Evolutionary conservation across 306 rosid genomes (phyloP).

Genomic region (Alnus rubra): DNA sequence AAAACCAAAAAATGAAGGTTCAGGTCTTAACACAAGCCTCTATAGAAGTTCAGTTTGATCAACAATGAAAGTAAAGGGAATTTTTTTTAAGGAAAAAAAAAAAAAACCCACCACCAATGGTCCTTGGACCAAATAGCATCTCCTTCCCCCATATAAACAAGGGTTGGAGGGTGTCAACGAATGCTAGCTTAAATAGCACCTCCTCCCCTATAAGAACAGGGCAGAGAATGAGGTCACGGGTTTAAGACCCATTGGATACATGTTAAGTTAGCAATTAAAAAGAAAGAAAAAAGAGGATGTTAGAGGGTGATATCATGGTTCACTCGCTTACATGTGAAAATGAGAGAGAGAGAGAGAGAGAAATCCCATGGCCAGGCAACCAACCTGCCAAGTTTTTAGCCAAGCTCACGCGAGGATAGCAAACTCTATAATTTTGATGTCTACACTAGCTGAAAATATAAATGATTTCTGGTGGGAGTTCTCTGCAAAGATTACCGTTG

Average conservation of each 20-base stretch:
- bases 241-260: not conserved
- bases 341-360: not conserved
- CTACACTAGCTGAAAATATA: not conserved
- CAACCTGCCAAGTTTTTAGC: not conserved
- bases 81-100: too few relatives aligned
- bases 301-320: not conserved
- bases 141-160: not conserved
- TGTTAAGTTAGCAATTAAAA: not conserved
- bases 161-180: not conserved
- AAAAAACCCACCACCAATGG: not conserved
- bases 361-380: slow-evolving; percentile 2
- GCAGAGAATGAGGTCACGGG: not conserved
- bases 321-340: not conserved
- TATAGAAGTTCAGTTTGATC: not conserved
- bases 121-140: not conserved
- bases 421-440: not conserved
- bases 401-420: not conserved
- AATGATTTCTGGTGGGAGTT: not conserved
- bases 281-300: not conserved
- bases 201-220: not conserved
- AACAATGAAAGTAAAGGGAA: not conserved
- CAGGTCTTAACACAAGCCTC: slow-evolving; percentile 18
- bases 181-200: not conserved
- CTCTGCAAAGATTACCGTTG: not conserved
- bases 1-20: slow-evolving; percentile 12